Evolutionary conservation across 1,284 basidiomycete species (phyloP).

Genomic region (Trichosporon coremiiforme): DNA sequence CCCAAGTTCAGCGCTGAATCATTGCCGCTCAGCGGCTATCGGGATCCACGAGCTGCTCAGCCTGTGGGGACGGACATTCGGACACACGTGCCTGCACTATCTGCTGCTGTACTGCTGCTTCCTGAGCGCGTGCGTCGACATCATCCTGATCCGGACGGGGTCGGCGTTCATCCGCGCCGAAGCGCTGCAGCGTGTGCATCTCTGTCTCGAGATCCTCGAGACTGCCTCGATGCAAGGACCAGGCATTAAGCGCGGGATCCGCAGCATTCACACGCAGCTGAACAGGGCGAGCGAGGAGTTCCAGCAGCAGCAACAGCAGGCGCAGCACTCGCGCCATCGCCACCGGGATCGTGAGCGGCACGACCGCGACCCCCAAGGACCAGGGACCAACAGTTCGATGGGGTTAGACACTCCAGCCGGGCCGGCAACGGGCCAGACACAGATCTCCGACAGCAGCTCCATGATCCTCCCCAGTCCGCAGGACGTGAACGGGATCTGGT

Average conservation of each 20-base stretch:
- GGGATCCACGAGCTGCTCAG: conserved; percentile 35
- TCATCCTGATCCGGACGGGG: conserved; percentile 36
- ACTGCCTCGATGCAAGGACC: conserved; percentile 34
- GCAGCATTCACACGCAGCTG: conserved; percentile 32
- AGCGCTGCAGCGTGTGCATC: conserved; percentile 33
- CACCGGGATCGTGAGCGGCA: conserved; percentile 3
- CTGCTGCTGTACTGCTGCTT: conserved; percentile 36
- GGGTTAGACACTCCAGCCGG: not conserved
- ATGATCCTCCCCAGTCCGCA: conserved; percentile 15
- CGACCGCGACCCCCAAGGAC: not conserved
- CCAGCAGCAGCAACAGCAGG: conserved; percentile 3
- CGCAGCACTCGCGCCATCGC: too few species aligned
- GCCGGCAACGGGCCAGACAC: not conserved
- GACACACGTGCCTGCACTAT: conserved; percentile 37
- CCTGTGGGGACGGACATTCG: conserved; percentile 34
- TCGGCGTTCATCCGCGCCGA: conserved; percentile 32
- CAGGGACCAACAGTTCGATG: not conserved
- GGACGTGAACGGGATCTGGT: conserved; percentile 23
- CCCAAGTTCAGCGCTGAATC: conserved; percentile 29
- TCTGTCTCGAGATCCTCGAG: conserved; percentile 34
- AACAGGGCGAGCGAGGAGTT: conserved; percentile 28
- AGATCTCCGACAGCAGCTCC: not conserved
- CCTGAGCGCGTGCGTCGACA: conserved; percentile 35
- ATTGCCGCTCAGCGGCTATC: conserved; percentile 34
- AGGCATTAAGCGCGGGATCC: conserved; percentile 32